Evolutionary conservation across 371 early-diverging fungal species (phyloP).

Genomic region (Racocetra persica): DNA sequence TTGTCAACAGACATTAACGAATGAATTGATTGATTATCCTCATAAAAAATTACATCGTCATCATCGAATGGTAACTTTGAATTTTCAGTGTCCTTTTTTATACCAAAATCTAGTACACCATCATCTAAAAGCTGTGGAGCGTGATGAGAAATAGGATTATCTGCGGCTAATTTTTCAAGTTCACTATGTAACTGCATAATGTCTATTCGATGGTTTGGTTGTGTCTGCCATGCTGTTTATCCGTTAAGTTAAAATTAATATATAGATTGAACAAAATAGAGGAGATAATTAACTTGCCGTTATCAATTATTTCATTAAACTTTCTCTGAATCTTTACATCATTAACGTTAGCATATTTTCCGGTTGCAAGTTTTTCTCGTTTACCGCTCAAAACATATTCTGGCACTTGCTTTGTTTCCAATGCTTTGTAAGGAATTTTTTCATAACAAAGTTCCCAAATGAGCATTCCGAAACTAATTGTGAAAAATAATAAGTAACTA

Average conservation of each 20-base stretch:
- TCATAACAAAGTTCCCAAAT: constrained; percentile 13
- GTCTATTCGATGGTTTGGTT: not conserved
- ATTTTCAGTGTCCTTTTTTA: not conserved
- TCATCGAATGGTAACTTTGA: not conserved
- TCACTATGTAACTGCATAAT: not conserved
- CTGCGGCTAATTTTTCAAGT: not conserved
- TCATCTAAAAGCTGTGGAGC: not conserved
- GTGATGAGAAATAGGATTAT: not conserved
- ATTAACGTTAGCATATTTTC: not conserved
- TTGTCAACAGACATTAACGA: not conserved
- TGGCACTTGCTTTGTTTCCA: not conserved
- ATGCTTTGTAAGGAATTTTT: constrained; percentile 8
- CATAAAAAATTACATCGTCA: not conserved
- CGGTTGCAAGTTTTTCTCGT: not conserved
- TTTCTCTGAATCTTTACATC: not conserved
- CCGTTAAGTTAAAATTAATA: not conserved
- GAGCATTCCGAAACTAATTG: constrained; percentile 31
- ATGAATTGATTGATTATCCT: not conserved
- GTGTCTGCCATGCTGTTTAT: constrained; percentile 4
- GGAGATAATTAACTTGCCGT: not conserved
- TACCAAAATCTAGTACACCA: not conserved
- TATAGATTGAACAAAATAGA: not conserved
- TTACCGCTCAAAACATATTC: constrained; percentile 11
- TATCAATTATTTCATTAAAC: not conserved
- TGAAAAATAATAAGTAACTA: not conserved